phyloP scores from a whole-genome alignment of 2,329 filamentous ascomycete genomes.

The Nemania abortiva region DNA sequence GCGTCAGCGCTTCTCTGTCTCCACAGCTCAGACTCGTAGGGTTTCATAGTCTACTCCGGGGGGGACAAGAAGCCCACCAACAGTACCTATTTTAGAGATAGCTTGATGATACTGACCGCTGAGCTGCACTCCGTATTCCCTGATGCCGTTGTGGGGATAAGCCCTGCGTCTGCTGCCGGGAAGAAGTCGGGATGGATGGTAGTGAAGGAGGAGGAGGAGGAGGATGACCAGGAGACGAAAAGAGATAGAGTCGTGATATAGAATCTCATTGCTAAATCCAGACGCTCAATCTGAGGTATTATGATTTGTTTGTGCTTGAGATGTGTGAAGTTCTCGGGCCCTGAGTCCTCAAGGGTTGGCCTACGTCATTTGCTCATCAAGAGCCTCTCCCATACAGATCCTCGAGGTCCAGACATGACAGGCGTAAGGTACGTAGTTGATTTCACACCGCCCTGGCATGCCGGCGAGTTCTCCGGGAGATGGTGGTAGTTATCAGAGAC shows the following conservation, averaged over 20 bases:
- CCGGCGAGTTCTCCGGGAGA: background rate
- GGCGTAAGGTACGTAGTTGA: background rate
- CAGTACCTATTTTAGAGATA: background rate
- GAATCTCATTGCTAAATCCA: conserved; percentile 1
- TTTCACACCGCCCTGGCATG: background rate
- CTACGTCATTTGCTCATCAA: conserved; percentile 2
- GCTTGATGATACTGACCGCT: conserved; percentile 1
- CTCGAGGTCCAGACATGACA: background rate
- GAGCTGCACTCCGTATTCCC: conserved; percentile 33
- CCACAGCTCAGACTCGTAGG: background rate
- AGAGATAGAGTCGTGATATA: background rate
- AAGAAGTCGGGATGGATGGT: background rate
- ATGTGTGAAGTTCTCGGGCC: background rate
- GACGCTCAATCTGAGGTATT: background rate
- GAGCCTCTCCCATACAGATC: background rate
- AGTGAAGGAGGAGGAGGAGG: background rate
- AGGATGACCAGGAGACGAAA: background rate
- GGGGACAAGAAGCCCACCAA: background rate
- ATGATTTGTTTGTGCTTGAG: background rate
- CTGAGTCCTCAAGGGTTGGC: background rate
- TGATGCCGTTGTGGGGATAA: background rate
- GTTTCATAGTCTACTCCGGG: background rate
- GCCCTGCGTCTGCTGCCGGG: background rate
- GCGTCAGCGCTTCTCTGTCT: background rate
- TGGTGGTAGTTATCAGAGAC: background rate